Base-by-base conservation (phyloP, 192 early-diverging fungal genomes). In the Backusella parvicylindrica region DNA sequence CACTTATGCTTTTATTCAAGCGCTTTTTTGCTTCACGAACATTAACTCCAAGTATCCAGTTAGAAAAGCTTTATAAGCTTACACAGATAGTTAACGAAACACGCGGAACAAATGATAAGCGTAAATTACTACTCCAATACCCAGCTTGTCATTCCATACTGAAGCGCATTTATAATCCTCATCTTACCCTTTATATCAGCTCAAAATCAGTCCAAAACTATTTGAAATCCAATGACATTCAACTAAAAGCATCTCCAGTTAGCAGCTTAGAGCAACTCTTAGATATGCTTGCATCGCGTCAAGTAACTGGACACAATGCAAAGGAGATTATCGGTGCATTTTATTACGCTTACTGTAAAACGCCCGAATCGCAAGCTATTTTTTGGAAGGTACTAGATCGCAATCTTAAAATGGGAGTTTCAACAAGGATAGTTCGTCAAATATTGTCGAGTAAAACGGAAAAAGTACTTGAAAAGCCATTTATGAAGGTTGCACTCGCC, bases 351-450 rank as follows among this genome's bases (percentile, higher is more conserved):
- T 18, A 79, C 16, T 83, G 81, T 43, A 32, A 66, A 21, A 73
- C 68, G 2, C 23, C 66, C 6, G 50, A 49, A 41, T 41, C 67
- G 35, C 75, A 71, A 11, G 30, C 79, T 9, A 70, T 74, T 8
- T 83, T 83, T 47, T 79, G 71, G 70, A 63, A 69, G n/a, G 50
- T 83, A 1, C 30, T 83, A 3, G 81, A 83, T 36, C 74, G 78
- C 8, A 76, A 83, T 33, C 32, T 83, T 23, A 76, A 76, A 40
- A 79, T 79, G 77, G 81, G 81, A 0, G 67, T 77, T 6, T 79
- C 81, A 3, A 43, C 63, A 18, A 36, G 64, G 23, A 70, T 68
- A 0, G 38, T 83, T 1, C 41, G 68, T n/a, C 75, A 70, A 2
- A 13, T 79, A 0, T 38, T 78, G 11, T 36, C 76, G 43, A 70